Evolutionary conservation across 108 stramenopile genomes (phyloP).

Genomic region (Fragilariopsis cylindrus): DNA sequence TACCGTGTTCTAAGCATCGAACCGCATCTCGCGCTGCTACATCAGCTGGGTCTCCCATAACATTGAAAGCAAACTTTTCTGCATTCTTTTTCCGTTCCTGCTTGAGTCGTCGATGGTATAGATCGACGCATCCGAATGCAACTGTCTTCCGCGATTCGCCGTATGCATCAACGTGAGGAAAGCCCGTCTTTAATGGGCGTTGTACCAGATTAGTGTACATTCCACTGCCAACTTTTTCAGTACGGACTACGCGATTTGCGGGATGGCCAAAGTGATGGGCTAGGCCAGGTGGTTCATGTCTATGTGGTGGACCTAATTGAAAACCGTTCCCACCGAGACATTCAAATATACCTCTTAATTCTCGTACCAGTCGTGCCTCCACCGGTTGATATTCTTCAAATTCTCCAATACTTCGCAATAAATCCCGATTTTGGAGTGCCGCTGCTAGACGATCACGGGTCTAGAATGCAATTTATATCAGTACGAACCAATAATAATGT

Average conservation of each 20-base stretch:
- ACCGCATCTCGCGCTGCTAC: constrained; percentile 80
- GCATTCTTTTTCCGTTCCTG: constrained; percentile 63
- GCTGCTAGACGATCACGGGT: constrained; percentile 70
- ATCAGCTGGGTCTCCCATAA: constrained; percentile 60
- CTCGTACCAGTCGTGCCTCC: constrained; percentile 73
- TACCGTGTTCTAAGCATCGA: constrained; percentile 84
- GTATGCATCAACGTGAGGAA: constrained; percentile 82
- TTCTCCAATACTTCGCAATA: constrained; percentile 84
- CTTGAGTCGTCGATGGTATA: constrained; percentile 68
- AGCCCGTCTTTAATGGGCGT: constrained; percentile 60
- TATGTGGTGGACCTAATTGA: constrained; percentile 37
- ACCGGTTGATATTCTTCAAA: constrained; percentile 86
- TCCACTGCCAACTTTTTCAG: constrained; percentile 78
- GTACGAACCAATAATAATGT: background rate
- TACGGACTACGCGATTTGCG: constrained; percentile 63
- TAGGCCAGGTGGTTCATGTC: constrained; percentile 54
- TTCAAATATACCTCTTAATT: constrained; percentile 83
- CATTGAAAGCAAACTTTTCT: constrained; percentile 35
- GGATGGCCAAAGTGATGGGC: constrained; percentile 47
- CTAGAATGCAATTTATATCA: constrained; percentile 11
- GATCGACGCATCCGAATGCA: constrained; percentile 67
- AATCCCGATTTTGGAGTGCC: constrained; percentile 81
- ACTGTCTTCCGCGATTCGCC: constrained; percentile 74
- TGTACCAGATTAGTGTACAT: constrained; percentile 52
- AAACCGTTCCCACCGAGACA: constrained; percentile 73